These are phyloP conservation scores for Dichotomocladium elegans DNA, from an alignment of 371 early-diverging fungal species.

Conservation along the genomic window DNA sequence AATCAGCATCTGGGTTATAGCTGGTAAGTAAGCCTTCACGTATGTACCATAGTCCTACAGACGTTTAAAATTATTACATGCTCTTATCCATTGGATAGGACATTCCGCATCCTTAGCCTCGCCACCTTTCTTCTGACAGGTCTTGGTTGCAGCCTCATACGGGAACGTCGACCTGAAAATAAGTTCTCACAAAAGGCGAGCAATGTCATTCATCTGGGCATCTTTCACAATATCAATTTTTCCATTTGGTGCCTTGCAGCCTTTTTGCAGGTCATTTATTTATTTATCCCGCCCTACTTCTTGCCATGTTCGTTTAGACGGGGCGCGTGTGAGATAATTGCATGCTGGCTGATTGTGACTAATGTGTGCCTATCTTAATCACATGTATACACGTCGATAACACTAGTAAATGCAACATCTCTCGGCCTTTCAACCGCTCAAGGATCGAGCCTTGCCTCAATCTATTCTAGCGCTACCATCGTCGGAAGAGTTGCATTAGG, in stretches of 20 bases:
- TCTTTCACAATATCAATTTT: slow-evolving; percentile 7
- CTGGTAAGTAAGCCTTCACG: slow-evolving; percentile 47
- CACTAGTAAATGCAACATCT: slow-evolving; percentile 10
- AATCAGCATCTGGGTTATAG: neutral
- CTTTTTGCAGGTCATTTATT: neutral
- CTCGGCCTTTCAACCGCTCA: slow-evolving; percentile 15
- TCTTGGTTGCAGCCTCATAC: slow-evolving; percentile 4
- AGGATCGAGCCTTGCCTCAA: slow-evolving; percentile 30
- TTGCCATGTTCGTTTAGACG: slow-evolving; percentile 1
- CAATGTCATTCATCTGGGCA: slow-evolving; percentile 2
- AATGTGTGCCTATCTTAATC: neutral
- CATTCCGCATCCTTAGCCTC: slow-evolving; percentile 18
- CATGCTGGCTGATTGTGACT: neutral
- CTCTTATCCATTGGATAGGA: slow-evolving; percentile 53
- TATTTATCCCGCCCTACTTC: slow-evolving; percentile 11
- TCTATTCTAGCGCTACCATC: slow-evolving; percentile 46
- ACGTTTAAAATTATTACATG: slow-evolving; percentile 63
- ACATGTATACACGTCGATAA: no score
- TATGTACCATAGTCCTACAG: slow-evolving; percentile 70
- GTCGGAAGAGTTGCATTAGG: slow-evolving; percentile 50
- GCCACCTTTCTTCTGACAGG: slow-evolving; percentile 1
- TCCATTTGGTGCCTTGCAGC: slow-evolving; percentile 3
- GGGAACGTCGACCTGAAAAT: slow-evolving; percentile 1
- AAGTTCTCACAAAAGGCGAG: neutral
- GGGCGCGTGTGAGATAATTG: neutral